Conservation (phyloP, 2,329 filamentous ascomycete species). For the Pyrenochaeta sp. region DNA sequence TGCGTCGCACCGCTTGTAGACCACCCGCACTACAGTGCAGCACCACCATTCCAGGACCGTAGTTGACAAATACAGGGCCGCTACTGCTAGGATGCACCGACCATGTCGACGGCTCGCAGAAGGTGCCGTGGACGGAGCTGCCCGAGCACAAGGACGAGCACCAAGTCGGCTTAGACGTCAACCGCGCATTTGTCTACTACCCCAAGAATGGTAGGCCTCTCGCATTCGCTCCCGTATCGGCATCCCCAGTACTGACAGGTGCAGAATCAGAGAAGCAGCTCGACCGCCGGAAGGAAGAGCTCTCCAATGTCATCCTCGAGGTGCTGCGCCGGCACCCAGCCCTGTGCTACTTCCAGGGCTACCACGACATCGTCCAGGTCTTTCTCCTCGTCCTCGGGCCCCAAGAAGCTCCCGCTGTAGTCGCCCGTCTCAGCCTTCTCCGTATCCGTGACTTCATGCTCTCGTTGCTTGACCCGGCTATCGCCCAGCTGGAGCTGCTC, state of each 20-base stretch:
- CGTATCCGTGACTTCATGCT: constrained; percentile 98
- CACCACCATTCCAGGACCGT: constrained; percentile 4
- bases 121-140: constrained; percentile 66
- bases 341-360: constrained; percentile 97
- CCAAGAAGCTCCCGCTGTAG: constrained; percentile 66
- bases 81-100: constrained; percentile 57
- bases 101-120: constrained; percentile 19
- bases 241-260: constrained; percentile 46
- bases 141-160: constrained; percentile 85
- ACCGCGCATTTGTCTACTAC: constrained; percentile 98
- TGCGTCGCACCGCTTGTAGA: constrained; percentile 82
- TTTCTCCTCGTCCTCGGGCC: constrained; percentile 83
- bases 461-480: constrained; percentile 80
- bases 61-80: constrained; percentile 63
- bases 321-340: constrained; percentile 82
- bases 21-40: constrained; percentile 1
- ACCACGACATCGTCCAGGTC: constrained; percentile 98
- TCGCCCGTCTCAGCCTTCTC: constrained; percentile 84
- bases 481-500: constrained; percentile 86
- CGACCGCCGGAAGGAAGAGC: constrained; percentile 73
- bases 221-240: neutral
- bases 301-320: constrained; percentile 81
- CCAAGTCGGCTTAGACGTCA: constrained; percentile 90
- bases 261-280: constrained; percentile 75
- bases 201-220: constrained; percentile 70